phyloP scores from a whole-genome alignment of 371 early-diverging fungal genomes.

The Chytridiales sp. region DNA sequence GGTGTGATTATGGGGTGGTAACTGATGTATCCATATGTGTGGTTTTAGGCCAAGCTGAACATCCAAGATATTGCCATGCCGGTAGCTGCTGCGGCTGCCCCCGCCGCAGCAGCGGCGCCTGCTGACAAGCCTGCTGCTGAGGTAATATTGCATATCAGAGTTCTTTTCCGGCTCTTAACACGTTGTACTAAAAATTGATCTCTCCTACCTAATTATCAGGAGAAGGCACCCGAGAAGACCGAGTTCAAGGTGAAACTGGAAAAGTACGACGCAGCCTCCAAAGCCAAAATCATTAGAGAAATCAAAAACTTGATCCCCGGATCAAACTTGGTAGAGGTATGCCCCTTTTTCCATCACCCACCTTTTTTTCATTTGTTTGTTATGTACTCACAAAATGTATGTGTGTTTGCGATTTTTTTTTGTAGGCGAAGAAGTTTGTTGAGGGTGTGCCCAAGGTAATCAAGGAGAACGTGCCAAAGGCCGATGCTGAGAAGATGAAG shows the following conservation, averaged over 20 bases:
- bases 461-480: constrained; percentile 88
- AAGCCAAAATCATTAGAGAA: constrained; percentile 97
- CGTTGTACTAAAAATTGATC: background rate
- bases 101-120: constrained; percentile 60
- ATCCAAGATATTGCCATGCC: constrained; percentile 92
- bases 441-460: constrained; percentile 95
- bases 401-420: constrained; percentile 7
- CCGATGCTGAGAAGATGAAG: constrained; percentile 97
- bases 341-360: background rate
- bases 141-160: no score
- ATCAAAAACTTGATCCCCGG: constrained; percentile 91
- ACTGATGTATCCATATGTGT: background rate
- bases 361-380: background rate
- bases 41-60: constrained; percentile 76
- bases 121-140: constrained; percentile 23
- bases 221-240: constrained; percentile 86
- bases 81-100: constrained; percentile 62
- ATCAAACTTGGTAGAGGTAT: constrained; percentile 86
- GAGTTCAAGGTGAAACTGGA: constrained; percentile 93
- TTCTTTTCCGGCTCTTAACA: no score
- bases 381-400: background rate
- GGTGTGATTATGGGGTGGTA: background rate
- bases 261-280: constrained; percentile 90
- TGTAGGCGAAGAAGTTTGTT: constrained; percentile 94
- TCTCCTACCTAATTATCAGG: constrained; percentile 48